A percentile compares a stretch with the other conserved stretches of the same genome.
Evolutionary conservation across 352 stramenopile genomes (phyloP).

Genomic region (Globisporangium lucens): DNA sequence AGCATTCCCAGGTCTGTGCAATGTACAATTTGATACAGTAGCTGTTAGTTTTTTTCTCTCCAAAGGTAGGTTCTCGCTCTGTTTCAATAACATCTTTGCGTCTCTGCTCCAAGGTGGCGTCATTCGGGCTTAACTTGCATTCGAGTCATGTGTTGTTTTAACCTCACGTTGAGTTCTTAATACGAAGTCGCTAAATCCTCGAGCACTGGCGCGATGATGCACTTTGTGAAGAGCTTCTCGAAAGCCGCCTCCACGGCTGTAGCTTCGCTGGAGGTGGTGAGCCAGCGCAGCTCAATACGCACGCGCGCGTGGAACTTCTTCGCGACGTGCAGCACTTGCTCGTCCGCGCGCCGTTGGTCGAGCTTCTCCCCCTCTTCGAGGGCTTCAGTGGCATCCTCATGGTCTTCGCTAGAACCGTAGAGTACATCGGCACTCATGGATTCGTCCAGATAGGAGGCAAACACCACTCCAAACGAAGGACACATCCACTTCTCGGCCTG

Average conservation of each 20-base stretch:
- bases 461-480: not conserved
- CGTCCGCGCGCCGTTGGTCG: not conserved
- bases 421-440: not conserved
- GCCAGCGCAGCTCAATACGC: not conserved
- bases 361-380: not conserved
- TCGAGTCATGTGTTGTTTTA: too few relatives aligned
- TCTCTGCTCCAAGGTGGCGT: too few relatives aligned
- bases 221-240: conserved; percentile 3
- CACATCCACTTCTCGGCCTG: not conserved
- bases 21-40: too few relatives aligned
- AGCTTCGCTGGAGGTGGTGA: not conserved
- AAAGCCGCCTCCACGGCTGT: not conserved
- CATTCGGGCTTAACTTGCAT: too few relatives aligned
- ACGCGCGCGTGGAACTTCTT: not conserved
- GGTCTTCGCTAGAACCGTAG: not conserved
- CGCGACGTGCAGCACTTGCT: not conserved
- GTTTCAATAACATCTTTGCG: too few relatives aligned
- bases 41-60: too few relatives aligned
- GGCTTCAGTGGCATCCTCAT: not conserved
- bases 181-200: not conserved
- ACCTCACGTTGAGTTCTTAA: too few relatives aligned
- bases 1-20: too few relatives aligned
- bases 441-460: not conserved
- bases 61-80: too few relatives aligned
- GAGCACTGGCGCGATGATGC: not conserved